A percentile compares a stretch with the other conserved stretches of the same genome.
These are phyloP conservation scores for Tympanopsis confertula DNA, from an alignment of 2,329 filamentous ascomycete genomes.

Conservation along the genomic window DNA sequence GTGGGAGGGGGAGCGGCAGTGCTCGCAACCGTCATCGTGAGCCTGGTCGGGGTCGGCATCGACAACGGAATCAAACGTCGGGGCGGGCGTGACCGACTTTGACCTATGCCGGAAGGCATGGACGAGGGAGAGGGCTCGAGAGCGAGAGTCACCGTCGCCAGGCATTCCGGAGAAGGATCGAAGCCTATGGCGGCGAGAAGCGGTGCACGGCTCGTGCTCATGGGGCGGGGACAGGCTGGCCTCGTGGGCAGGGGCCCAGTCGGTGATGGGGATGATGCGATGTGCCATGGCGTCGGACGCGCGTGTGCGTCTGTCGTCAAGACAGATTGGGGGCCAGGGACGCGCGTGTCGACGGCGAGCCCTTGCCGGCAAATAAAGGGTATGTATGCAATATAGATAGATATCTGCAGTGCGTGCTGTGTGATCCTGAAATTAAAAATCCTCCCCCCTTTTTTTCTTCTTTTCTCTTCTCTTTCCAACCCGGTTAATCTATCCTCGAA, in stretches of 20 bases:
- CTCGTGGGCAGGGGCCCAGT: constrained; percentile 30
- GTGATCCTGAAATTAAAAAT: too few relatives aligned
- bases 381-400: too few relatives aligned
- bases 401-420: too few relatives aligned
- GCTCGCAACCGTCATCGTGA: background rate
- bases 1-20: constrained; percentile 3
- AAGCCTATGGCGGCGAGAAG: constrained; percentile 2
- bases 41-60: background rate
- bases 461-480: too few relatives aligned
- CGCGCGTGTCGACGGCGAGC: too few relatives aligned
- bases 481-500: too few relatives aligned
- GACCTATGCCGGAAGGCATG: background rate
- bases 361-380: too few relatives aligned
- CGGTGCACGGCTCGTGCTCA: constrained; percentile 16
- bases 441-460: too few relatives aligned
- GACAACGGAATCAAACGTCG: background rate
- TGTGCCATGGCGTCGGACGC: constrained; percentile 21
- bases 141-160: background rate
- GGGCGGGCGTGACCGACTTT: background rate
- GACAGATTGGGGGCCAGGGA: too few relatives aligned
- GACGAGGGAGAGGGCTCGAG: background rate
- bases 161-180: background rate
- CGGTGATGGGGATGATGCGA: constrained; percentile 24
- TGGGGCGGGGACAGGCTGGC: constrained; percentile 19
- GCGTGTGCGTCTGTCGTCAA: too few relatives aligned